phyloP scores from a whole-genome alignment of 164 flowering plant genomes.

The Aristolochia fimbriata region DNA sequence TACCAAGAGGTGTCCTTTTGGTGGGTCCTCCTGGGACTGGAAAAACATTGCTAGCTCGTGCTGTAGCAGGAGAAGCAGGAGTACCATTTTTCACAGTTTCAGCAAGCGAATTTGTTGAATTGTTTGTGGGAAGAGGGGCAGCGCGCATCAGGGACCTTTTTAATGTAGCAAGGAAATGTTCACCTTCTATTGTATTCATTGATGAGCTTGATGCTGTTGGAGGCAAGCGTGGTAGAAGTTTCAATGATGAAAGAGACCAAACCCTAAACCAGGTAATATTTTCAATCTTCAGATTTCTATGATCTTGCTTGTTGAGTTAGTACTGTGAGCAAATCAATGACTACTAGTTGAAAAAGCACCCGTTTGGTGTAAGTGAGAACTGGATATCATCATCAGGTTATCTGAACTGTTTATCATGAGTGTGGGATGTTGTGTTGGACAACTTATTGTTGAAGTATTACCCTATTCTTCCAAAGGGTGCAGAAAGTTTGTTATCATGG shows the following conservation, averaged over 20 bases:
- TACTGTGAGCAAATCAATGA: too few relatives aligned
- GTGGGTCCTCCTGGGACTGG: conserved; percentile 99
- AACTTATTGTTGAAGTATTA: too few relatives aligned
- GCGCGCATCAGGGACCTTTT: conserved; percentile 96
- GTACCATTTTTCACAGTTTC: conserved; percentile 92
- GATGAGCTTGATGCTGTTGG: conserved; percentile 99
- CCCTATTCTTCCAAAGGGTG: too few relatives aligned
- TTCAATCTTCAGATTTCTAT: background rate
- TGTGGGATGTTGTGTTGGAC: too few relatives aligned
- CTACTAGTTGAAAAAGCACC: too few relatives aligned
- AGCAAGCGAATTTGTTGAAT: conserved; percentile 97
- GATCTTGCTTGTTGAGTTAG: too few relatives aligned
- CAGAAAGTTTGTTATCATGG: too few relatives aligned
- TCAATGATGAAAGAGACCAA: conserved; percentile 97
- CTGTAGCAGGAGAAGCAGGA: conserved; percentile 99
- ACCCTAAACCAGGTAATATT: conserved; percentile 76
- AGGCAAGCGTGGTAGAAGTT: conserved; percentile 94
- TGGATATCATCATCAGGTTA: too few relatives aligned
- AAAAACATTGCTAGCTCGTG: conserved; percentile 92
- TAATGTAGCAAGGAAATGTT: conserved; percentile 63
- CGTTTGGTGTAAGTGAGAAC: too few relatives aligned
- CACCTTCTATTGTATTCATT: conserved; percentile 93
- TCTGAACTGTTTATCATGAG: too few relatives aligned
- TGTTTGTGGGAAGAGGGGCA: conserved; percentile 99
- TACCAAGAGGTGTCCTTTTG: conserved; percentile 88